Base-by-base conservation (phyloP, 2,329 filamentous ascomycete genomes). In the Aspergillus pseudoviridinutans region DNA sequence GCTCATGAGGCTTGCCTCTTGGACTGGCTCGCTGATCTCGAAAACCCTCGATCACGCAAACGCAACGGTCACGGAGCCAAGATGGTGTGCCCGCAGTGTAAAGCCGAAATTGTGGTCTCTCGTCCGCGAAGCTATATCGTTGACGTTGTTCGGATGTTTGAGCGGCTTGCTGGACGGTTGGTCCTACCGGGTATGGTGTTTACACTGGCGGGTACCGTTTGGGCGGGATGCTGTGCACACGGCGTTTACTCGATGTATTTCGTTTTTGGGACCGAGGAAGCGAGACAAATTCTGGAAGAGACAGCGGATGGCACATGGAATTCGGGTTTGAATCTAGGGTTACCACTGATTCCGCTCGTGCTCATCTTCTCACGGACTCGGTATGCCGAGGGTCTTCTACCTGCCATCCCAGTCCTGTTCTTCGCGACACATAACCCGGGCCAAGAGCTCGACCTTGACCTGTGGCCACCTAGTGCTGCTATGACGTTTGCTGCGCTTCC, bases 21-120 rank as follows among this genome's bases (percentile, higher is more conserved):
- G 42, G 89, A 91, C 67, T 99, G 92, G 92, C 88, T 97, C 20
- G 88, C 90, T n/a, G 91, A 96, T 70, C 85, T 91, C 69, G 92
- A 97, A 75, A 79, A 83, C 24, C 83, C 84, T 1, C 81, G 78
- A 41, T 76, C 82, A 20, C 69, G 78, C 59, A 76, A 78, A 62
- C 74, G 78, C 64, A 73, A 71, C 74, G 83, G 70, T 72, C 80
- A 71, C 22, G 71, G 70, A 28, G 84, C 85, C 55, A 86, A 87
- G 60, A 85, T 97, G 61, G 79, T 84, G 54, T 99, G 94, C 71
- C 93, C 93, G 2, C 90, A 96, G 61, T 99, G 94, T 82, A 94
- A 96, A 72, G 83, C 86, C 1, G 83, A 86, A 63, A 96, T 97
- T 66, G 79, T 84, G 53, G 80, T 97, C 28, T 84, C 88, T 52